Conservation (phyloP, 73 alveolate species). For the Symbiodinium pilosum region DNA sequence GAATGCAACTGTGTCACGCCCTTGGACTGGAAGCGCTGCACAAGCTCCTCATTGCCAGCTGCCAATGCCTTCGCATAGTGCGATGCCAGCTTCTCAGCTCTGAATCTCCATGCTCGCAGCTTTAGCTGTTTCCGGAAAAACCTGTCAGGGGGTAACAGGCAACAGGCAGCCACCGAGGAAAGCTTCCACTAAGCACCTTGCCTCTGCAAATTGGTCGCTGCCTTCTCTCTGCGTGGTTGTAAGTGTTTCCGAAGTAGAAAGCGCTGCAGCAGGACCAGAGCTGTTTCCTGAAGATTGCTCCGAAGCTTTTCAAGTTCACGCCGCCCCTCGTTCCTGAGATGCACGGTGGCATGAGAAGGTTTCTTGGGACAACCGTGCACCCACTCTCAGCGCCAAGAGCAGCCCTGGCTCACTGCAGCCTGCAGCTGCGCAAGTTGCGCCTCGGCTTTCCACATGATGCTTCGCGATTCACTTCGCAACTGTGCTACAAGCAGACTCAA, state of each 20-base stretch:
- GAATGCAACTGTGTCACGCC: conserved; percentile 29
- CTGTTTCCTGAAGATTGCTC: conserved; percentile 30
- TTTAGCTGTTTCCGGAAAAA: conserved; percentile 13
- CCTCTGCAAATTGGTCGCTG: conserved; percentile 75
- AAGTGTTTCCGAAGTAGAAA: conserved; percentile 8
- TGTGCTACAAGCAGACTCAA: not conserved
- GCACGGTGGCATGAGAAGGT: too few relatives aligned
- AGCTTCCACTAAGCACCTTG: not conserved
- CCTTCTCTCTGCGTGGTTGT: conserved; percentile 61
- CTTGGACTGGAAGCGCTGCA: conserved; percentile 61
- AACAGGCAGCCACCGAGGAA: too few relatives aligned
- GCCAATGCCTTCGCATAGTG: conserved; percentile 81
- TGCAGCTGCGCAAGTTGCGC: conserved; percentile 32
- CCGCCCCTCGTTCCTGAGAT: conserved; percentile 34
- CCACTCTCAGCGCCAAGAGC: too few relatives aligned
- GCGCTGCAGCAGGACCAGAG: conserved; percentile 46
- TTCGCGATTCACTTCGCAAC: too few relatives aligned
- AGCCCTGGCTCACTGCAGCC: conserved; percentile 40
- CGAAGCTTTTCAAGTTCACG: conserved; percentile 17
- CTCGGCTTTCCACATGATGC: too few relatives aligned
- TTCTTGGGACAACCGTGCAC: too few relatives aligned
- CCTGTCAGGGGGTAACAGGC: not conserved
- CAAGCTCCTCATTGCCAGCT: conserved; percentile 55
- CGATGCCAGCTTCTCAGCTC: conserved; percentile 71
- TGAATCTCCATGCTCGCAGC: conserved; percentile 7